Evolutionary conservation across 2,329 filamentous ascomycete genomes (phyloP).

Genomic region (Graphium sp.): DNA sequence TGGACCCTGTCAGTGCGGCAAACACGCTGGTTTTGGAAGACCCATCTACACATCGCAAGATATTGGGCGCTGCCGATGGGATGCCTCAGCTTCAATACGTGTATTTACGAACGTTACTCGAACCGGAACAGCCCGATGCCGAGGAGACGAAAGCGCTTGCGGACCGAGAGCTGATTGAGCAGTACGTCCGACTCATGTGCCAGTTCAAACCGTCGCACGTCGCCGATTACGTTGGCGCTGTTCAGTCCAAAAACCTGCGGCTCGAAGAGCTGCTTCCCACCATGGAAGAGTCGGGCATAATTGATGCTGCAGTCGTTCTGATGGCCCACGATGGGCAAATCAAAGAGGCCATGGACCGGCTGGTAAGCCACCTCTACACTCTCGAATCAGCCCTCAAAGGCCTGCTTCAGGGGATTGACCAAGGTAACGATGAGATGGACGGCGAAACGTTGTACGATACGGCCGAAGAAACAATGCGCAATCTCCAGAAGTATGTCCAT

Average conservation of each 20-base stretch:
- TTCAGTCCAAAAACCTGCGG: constrained; percentile 62
- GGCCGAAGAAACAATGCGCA: constrained; percentile 56
- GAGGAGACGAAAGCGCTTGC: constrained; percentile 15
- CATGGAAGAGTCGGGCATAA: constrained; percentile 76
- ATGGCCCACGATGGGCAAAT: constrained; percentile 81
- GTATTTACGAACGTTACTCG: constrained; percentile 65
- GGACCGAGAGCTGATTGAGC: constrained; percentile 53
- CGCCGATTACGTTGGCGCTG: constrained; percentile 61
- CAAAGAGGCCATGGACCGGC: constrained; percentile 64
- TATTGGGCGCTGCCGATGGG: constrained; percentile 45
- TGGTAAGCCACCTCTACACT: constrained; percentile 65
- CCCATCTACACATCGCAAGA: constrained; percentile 45
- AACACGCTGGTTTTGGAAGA: constrained; percentile 44
- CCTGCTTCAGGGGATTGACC: constrained; percentile 44
- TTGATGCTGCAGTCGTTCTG: constrained; percentile 84
- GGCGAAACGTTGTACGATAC: constrained; percentile 41
- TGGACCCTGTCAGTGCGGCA: constrained; percentile 51
- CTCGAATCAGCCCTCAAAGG: constrained; percentile 65
- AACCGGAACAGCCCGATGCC: constrained; percentile 28
- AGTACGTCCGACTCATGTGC: constrained; percentile 85
- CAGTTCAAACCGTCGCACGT: constrained; percentile 68
- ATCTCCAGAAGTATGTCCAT: constrained; percentile 75
- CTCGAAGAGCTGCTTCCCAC: constrained; percentile 69
- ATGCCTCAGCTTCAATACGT: constrained; percentile 50
- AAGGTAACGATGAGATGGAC: constrained; percentile 38